Conservation (phyloP, 2,329 filamentous ascomycete genomes). For the Colletotrichum tofieldiae region DNA sequence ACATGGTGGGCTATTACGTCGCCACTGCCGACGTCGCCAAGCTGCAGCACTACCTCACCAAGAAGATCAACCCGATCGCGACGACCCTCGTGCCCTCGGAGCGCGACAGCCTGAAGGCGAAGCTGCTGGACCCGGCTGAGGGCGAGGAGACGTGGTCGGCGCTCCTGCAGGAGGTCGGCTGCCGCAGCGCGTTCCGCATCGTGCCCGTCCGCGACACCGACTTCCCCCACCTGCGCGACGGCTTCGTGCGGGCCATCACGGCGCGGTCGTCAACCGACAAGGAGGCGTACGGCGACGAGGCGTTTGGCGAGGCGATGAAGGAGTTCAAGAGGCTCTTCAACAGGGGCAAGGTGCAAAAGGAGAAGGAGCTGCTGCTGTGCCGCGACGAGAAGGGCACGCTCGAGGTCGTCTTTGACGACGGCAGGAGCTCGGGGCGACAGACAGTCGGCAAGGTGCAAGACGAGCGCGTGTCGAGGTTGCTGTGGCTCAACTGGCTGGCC, state of each 20-base stretch:
- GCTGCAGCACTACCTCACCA: slow-evolving; percentile 85
- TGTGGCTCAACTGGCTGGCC: slow-evolving; percentile 93
- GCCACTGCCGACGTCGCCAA: slow-evolving; percentile 85
- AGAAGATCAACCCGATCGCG: slow-evolving; percentile 81
- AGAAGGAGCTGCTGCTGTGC: slow-evolving; percentile 81
- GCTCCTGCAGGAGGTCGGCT: slow-evolving; percentile 75
- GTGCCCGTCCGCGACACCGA: slow-evolving; percentile 95
- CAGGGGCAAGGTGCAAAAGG: slow-evolving; percentile 84
- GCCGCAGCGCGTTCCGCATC: slow-evolving; percentile 86
- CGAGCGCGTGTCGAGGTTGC: slow-evolving; percentile 82
- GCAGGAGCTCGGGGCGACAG: slow-evolving; percentile 62
- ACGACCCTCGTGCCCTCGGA: slow-evolving; percentile 88
- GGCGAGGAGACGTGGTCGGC: slow-evolving; percentile 83
- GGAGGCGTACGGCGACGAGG: slow-evolving; percentile 75
- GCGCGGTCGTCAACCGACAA: slow-evolving; percentile 75
- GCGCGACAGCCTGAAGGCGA: slow-evolving; percentile 79
- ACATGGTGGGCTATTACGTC: slow-evolving; percentile 94
- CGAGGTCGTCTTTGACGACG: slow-evolving; percentile 77
- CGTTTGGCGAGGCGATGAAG: slow-evolving; percentile 81
- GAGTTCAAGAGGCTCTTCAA: slow-evolving; percentile 89
- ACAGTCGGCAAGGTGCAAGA: slow-evolving; percentile 81
- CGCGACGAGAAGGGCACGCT: slow-evolving; percentile 78
- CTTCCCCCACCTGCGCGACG: slow-evolving; percentile 92
- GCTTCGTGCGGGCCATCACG: slow-evolving; percentile 89
- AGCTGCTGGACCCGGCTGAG: slow-evolving; percentile 78